Conservation (phyloP, 2,329 filamentous ascomycete genomes). For the Aspergillus clavatus region DNA sequence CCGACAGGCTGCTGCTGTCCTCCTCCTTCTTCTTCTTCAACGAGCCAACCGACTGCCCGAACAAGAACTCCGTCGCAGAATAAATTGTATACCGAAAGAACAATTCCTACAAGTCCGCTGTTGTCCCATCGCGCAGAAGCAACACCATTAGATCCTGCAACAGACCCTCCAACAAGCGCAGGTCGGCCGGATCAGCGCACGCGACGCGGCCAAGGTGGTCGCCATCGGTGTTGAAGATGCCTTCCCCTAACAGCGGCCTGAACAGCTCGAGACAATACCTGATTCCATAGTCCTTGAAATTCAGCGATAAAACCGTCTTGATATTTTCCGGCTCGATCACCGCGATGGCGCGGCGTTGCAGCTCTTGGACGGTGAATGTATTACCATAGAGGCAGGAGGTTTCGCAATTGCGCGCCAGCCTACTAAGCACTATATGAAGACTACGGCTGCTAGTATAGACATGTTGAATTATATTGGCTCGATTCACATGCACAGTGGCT, state of each 20-base stretch:
- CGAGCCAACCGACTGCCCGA: slow-evolving; percentile 54
- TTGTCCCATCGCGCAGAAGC: slow-evolving; percentile 40
- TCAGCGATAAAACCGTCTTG: slow-evolving; percentile 50
- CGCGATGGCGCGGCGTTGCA: slow-evolving; percentile 13
- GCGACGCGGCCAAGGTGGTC: slow-evolving; percentile 10
- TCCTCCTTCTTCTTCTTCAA: slow-evolving; percentile 22
- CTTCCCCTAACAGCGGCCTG: slow-evolving; percentile 17
- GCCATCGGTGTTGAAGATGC: slow-evolving; percentile 17
- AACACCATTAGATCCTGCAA: slow-evolving; percentile 6
- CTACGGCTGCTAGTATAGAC: too few relatives aligned
- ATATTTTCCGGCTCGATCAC: slow-evolving; percentile 50
- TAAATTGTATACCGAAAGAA: slow-evolving; percentile 65
- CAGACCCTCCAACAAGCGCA: slow-evolving; percentile 1
- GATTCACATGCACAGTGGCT: too few relatives aligned
- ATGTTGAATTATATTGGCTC: too few relatives aligned
- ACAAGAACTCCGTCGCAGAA: slow-evolving; percentile 63
- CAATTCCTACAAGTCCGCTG: slow-evolving; percentile 57
- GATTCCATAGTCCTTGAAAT: slow-evolving; percentile 49
- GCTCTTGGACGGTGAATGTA: slow-evolving; percentile 12
- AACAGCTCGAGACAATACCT: slow-evolving; percentile 24
- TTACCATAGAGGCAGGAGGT: too few relatives aligned
- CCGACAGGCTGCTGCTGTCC: not conserved
- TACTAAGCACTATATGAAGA: too few relatives aligned
- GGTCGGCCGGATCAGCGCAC: slow-evolving; percentile 11
- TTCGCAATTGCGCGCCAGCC: too few relatives aligned